Evolutionary conservation across 208 protist species (phyloP).

Genomic region (Wallacemonas collosoma): DNA sequence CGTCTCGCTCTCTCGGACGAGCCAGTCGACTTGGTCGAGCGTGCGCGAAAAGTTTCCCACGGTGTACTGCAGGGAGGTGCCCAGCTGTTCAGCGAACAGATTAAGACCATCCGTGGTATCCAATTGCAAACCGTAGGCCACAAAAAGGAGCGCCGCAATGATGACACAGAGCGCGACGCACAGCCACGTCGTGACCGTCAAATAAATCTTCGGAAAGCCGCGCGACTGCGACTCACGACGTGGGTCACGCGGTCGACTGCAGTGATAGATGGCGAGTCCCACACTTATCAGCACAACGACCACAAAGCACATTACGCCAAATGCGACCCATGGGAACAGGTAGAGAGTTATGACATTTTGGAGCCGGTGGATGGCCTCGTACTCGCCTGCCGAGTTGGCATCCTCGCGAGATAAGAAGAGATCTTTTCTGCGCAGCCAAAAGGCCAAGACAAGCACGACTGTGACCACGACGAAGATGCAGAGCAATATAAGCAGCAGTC

Average conservation of each 20-base stretch:
- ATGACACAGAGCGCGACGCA: conserved; percentile 16
- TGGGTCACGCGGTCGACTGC: conserved; percentile 14
- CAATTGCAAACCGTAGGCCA: conserved; percentile 32
- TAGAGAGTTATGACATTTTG: conserved; percentile 31
- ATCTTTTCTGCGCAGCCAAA: conserved; percentile 33
- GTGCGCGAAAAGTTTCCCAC: conserved; percentile 22
- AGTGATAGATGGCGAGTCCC: conserved; percentile 22
- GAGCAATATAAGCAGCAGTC: conserved; percentile 3
- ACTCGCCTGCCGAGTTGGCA: conserved; percentile 28
- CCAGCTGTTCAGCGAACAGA: conserved; percentile 24
- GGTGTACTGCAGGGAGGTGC: conserved; percentile 16
- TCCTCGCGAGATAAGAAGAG: conserved; percentile 20
- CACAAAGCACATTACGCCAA: conserved; percentile 27
- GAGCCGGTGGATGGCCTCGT: conserved; percentile 28
- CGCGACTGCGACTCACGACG: conserved; percentile 21
- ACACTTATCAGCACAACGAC: conserved; percentile 23
- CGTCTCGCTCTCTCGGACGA: conserved; percentile 20
- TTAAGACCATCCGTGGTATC: conserved; percentile 33
- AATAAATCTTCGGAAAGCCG: conserved; percentile 1
- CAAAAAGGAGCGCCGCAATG: conserved; percentile 31
- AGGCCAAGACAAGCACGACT: conserved; percentile 32
- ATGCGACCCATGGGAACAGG: conserved; percentile 33
- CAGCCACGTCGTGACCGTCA: not conserved
- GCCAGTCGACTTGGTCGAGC: conserved; percentile 25
- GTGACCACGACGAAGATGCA: conserved; percentile 24